Base-by-base conservation (phyloP, 2,329 filamentous ascomycete species). In the Paecilomyces fulvus region DNA sequence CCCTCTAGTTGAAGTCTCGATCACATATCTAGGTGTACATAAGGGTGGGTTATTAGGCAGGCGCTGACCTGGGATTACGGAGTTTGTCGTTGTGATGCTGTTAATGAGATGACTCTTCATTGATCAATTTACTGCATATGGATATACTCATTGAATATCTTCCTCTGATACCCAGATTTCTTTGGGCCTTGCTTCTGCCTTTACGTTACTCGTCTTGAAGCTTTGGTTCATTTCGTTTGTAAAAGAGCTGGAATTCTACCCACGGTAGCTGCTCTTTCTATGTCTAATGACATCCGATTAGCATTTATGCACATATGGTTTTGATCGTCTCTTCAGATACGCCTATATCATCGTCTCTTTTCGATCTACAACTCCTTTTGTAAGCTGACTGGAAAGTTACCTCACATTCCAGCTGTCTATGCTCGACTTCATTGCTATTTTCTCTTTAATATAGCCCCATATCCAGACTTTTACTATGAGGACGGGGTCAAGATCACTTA, bases 1-100 rank as follows among this genome's bases (percentile, higher is more conserved):
- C 74, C 75, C 23, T 59, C 63, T 11, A 58, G 56, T 8, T 64
- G 49, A 61, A 17, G 58, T 56, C 28, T 31, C 1, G 14, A 8
- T 17, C 6, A 43, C 14, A 3, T 17, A 17, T 17, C 11, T 17
- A 17, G 37, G 37, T 43, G 37, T 43, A 43, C 17, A 43, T 17
- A n/a, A 43, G 37, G 33, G n/a, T 43, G 37, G 37, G 37, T 43
- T 17, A 43, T 17, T 20, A 43, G 37, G n/a, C n/a, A 37, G 33
- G 37, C 37, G 37, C n/a, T 9, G 37, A 43, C 20, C n/a, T 43
- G 17, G 37, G 37, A 43, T 43, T 43, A 43, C 8, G 37, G 37
- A 17, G 37, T 43, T 17, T 8, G 37, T 43, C n/a, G 17, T 43
- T 17, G 9, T 43, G n/a, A 17, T 43, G 12, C 12, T 31, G 6